Conservation (phyloP, 768 basidiomycete species). For the Artomyces pyxidatus region DNA sequence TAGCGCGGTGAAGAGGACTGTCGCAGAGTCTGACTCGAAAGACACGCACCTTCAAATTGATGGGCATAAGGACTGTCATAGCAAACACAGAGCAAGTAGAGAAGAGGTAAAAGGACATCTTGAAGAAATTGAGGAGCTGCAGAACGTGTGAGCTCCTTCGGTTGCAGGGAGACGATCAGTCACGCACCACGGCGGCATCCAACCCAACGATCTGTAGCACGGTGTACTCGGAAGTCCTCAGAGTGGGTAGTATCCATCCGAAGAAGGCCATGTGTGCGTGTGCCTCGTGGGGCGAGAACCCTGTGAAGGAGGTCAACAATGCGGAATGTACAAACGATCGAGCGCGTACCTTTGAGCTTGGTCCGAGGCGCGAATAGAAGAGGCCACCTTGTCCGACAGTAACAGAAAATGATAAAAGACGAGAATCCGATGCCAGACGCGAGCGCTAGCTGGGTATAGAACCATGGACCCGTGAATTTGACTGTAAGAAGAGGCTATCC, state of each 20-base stretch:
- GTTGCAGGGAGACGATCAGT: background rate
- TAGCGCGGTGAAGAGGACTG: background rate
- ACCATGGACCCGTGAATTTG: slow-evolving; percentile 91
- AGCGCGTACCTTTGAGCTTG: slow-evolving; percentile 76
- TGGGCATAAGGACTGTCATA: slow-evolving; percentile 80
- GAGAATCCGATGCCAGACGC: slow-evolving; percentile 68
- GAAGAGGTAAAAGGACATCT: slow-evolving; percentile 91
- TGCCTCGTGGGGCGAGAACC: slow-evolving; percentile 90
- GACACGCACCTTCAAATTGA: slow-evolving; percentile 77
- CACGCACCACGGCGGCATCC: slow-evolving; percentile 88
- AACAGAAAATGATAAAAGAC: slow-evolving; percentile 85
- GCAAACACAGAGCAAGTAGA: slow-evolving; percentile 80
- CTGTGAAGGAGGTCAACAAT: slow-evolving; percentile 31
- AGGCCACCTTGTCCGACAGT: slow-evolving; percentile 82
- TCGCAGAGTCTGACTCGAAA: background rate
- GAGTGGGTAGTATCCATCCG: slow-evolving; percentile 93
- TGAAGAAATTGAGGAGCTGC: slow-evolving; percentile 92
- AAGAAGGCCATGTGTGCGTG: slow-evolving; percentile 84
- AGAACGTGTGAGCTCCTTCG: slow-evolving; percentile 1
- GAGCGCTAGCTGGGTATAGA: slow-evolving; percentile 80
- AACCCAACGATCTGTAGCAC: slow-evolving; percentile 94
- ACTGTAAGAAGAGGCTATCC: slow-evolving; percentile 30
- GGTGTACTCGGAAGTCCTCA: slow-evolving; percentile 84
- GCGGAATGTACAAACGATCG: background rate
- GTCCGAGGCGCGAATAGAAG: slow-evolving; percentile 89